A percentile compares a stretch with the other conserved stretches of the same genome.
Evolutionary conservation across 1,139 yeast species (phyloP).

Genomic region (Nakaseomyces sp.): DNA sequence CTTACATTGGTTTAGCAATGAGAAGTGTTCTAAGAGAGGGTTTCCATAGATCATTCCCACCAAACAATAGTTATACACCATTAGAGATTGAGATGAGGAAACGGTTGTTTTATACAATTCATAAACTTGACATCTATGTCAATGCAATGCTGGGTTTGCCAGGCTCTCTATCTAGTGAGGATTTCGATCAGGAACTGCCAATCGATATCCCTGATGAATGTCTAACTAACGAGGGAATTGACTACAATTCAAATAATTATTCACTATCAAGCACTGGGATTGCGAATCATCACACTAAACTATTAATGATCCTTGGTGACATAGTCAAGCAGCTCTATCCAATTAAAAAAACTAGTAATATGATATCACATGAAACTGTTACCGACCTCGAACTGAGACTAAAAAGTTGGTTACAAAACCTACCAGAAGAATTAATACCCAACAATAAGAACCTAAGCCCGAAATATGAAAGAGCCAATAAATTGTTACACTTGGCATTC

Average conservation of each 20-base stretch:
- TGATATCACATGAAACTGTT: constrained; percentile 46
- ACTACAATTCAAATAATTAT: constrained; percentile 34
- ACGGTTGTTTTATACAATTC: constrained; percentile 78
- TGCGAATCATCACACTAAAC: constrained; percentile 76
- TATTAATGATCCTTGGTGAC: constrained; percentile 51
- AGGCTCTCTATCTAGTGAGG: constrained; percentile 59
- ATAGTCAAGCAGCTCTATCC: constrained; percentile 53
- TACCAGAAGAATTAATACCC: constrained; percentile 69
- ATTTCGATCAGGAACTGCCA: constrained; percentile 84
- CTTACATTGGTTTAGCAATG: constrained; percentile 86
- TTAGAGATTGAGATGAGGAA: constrained; percentile 81
- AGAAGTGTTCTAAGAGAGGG: constrained; percentile 85
- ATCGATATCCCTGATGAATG: constrained; percentile 80
- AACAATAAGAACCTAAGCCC: constrained; percentile 50
- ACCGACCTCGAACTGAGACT: constrained; percentile 65
- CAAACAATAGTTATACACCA: constrained; percentile 51
- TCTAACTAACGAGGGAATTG: constrained; percentile 50
- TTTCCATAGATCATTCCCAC: constrained; percentile 57
- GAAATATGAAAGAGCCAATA: constrained; percentile 66
- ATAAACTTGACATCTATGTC: constrained; percentile 85
- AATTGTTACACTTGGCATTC: constrained; percentile 67
- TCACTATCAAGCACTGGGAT: constrained; percentile 66
- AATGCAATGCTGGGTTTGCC: constrained; percentile 88
- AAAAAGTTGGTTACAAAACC: constrained; percentile 62
- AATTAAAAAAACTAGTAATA: constrained; percentile 34